Base-by-base conservation (phyloP, 2,329 filamentous ascomycete species). In the Scortechinia acanthostroma region DNA sequence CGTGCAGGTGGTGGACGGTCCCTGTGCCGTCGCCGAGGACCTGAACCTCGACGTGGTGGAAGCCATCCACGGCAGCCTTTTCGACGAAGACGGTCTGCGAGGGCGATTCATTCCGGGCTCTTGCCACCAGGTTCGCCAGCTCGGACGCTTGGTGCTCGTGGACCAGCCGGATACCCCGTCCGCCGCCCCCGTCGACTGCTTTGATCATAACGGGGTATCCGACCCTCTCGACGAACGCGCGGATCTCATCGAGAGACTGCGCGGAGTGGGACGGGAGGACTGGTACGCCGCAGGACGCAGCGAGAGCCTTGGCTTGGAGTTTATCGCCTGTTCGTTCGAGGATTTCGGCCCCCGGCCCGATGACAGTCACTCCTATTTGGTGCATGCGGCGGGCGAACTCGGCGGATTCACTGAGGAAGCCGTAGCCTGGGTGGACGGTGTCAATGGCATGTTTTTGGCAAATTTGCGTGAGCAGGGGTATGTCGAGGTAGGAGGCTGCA, bases 101-200 rank as follows among this genome's bases (percentile, higher is more conserved):
- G 0, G 78, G 77, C 44, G 76, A 80, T 55, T 83, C 77, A 42
- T 72, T 70, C 3, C 74, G 66, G 3, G 76, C 74, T 48, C 75
- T 63, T 42, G 65, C 68, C 2, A 75, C 63, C 4, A 66, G 58
- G 21, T 64, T 62, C 19, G 69, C 59, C 3, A 81, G 58, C 17
- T 40, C 35, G 25, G 25, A 30, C 3, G 71, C 66, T 1, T 59
- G 57, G 28, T 66, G 59, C 19, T 56, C 53, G 1, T 59, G 58
- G 4, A 80, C 69, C 1, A 81, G 60, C 4, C 78, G 67, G 42
- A 83, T 82, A 0, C 78, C 79, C 15, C 76, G 60, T 0, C 79
- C 79, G 2, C 77, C 78, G 14, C 78, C 79, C 2, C 77, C 77
- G 55, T 81, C 78, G 3, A 81, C 73, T n/a, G 78, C 78, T 53